phyloP scores from a whole-genome alignment of 2,329 filamentous ascomycete species.

The Fusarium tjaetaba region DNA sequence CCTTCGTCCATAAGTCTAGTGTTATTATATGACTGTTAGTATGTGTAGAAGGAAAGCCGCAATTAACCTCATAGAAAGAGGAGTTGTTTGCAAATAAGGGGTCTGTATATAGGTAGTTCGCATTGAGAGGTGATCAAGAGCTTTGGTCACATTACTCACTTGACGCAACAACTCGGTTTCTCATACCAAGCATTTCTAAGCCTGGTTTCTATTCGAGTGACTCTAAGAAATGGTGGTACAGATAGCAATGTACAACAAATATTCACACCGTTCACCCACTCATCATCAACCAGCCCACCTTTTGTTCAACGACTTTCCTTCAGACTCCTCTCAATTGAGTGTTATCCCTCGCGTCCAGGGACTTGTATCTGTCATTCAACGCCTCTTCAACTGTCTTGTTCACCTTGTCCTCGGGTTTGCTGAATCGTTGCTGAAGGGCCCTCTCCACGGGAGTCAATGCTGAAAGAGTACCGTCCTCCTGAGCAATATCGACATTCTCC shows the following conservation, averaged over 20 bases:
- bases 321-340: constrained; percentile 55
- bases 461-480: constrained; percentile 48
- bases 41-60: not conserved
- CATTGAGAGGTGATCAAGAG: constrained; percentile 11
- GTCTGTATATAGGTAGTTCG: constrained; percentile 9
- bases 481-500: constrained; percentile 48
- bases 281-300: constrained; percentile 10
- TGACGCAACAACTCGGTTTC: constrained; percentile 9
- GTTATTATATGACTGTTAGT: not conserved
- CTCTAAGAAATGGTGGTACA: constrained; percentile 46
- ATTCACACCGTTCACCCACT: constrained; percentile 29
- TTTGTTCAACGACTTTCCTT: constrained; percentile 28
- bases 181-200: constrained; percentile 33
- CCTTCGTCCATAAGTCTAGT: not conserved
- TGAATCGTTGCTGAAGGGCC: constrained; percentile 63
- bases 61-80: not conserved
- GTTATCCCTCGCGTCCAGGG: constrained; percentile 58
- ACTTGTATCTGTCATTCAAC: constrained; percentile 65
- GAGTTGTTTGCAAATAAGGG: not conserved
- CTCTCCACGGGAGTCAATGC: constrained; percentile 55
- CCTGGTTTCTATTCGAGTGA: constrained; percentile 40
- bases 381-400: constrained; percentile 63
- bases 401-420: constrained; percentile 52
- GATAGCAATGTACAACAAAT: constrained; percentile 42
- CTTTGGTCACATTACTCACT: constrained; percentile 11